phyloP scores from a whole-genome alignment of 2,329 filamentous ascomycete genomes.

The Penicillium rolfsii region DNA sequence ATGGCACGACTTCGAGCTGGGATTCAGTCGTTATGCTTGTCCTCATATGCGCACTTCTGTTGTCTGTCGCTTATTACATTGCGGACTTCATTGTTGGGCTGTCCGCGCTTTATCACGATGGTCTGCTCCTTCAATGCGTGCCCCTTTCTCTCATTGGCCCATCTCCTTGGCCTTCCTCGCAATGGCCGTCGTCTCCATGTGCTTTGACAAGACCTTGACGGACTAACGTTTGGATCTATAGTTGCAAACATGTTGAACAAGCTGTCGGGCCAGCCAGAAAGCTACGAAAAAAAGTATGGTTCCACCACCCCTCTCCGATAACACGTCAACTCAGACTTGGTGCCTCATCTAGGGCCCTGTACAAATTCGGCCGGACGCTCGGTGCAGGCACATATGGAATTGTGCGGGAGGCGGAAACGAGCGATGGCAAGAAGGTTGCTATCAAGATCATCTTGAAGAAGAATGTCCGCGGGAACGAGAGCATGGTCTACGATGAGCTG shows the following conservation, averaged over 20 bases:
- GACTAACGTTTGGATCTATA: constrained; percentile 44
- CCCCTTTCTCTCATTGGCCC: neutral
- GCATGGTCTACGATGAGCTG: constrained; percentile 98
- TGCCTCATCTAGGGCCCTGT: constrained; percentile 67
- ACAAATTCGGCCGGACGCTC: constrained; percentile 88
- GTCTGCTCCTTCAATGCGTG: constrained; percentile 19
- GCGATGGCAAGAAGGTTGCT: constrained; percentile 77
- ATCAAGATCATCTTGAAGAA: constrained; percentile 99
- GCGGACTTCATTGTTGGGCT: constrained; percentile 16
- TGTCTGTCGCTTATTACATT: constrained; percentile 12
- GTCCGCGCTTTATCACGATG: constrained; percentile 15
- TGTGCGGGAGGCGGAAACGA: constrained; percentile 88
- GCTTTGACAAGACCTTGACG: neutral
- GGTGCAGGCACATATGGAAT: constrained; percentile 98
- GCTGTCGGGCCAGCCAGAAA: constrained; percentile 94
- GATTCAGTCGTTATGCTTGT: constrained; percentile 7
- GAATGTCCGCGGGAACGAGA: constrained; percentile 96
- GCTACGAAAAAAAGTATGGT: constrained; percentile 94
- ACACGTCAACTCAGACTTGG: constrained; percentile 12
- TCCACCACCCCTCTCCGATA: neutral
- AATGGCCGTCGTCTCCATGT: constrained; percentile 2
- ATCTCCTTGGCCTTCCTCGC: neutral
- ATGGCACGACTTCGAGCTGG: constrained; percentile 6
- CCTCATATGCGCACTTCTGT: constrained; percentile 11
- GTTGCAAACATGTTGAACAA: constrained; percentile 91